Evolutionary conservation across 768 basidiomycete genomes (phyloP), one percentile per base, ranked within the genome.

Genomic region (Leccinum boreale): DNA sequence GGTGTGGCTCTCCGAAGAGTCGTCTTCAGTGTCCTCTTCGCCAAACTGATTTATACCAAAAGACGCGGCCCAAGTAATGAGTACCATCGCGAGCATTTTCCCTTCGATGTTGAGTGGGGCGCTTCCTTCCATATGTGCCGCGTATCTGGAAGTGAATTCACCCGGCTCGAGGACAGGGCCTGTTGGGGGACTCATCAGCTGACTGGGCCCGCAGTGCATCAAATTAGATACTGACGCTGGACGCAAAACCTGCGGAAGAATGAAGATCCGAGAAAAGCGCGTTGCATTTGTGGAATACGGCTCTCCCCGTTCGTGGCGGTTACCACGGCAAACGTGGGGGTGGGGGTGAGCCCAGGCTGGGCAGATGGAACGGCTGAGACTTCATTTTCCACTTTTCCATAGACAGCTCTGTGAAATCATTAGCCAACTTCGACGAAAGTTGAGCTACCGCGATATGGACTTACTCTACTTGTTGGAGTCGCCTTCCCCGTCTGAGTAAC

Each of bases 41-140:
- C 80, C 94, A 45, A 77, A 80, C 64, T 93, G 90, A 69, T 95
- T 84, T 48, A 96, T 76, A 42, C 94, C 95, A 70, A 92, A 94
- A 39, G 91, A 92, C 4, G 86, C 83, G 0, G 92, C 94, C 93
- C 93, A 97, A 21, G 89, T 84, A 46, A 90, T 90, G 21, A 96
- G 78, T 29, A 91, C 73, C 79, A 90, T 88, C 19, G 86, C 80
- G 42, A 97, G 79, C 56, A 96, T 81, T 44, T 83, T 82, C 12
- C 87, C 93, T 62, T 91, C 86, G 50, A 82, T 77, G n/a, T 83
- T 81, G 11, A 96, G 81, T 15, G 81, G 73, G 17, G 82, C 78
- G 4, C 79, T 75, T 1, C 87, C 87, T 58, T 89, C 84, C 56
- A 72, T 70, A 66, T 87, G 89, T 33, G 85, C 83, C 15, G 79